These are phyloP conservation scores for Fusarium sp. DNA, from an alignment of 2,329 filamentous ascomycete species.

Conservation along the genomic window DNA sequence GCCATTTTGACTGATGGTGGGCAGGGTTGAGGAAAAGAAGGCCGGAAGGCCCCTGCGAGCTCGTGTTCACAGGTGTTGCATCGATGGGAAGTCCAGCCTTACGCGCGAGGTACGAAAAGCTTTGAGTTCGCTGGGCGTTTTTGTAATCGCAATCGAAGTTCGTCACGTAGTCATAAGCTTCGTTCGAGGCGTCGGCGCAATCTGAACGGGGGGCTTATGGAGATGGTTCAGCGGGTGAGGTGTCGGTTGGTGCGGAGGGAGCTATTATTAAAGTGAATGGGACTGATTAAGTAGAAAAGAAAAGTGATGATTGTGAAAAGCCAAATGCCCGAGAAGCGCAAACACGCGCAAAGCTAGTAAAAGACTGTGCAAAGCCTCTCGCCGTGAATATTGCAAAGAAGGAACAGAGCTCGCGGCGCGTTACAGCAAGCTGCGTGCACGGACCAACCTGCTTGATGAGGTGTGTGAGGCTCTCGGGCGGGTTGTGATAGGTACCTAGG, in stretches of 20 bases:
- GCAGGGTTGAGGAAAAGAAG: constrained; percentile 42
- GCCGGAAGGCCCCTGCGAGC: constrained; percentile 46
- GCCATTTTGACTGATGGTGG: constrained; percentile 35
- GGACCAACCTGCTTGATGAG: constrained; percentile 27
- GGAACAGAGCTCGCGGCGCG: constrained; percentile 44
- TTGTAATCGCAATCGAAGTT: constrained; percentile 17
- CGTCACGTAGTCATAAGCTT: constrained; percentile 28
- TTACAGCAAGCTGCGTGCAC: constrained; percentile 42
- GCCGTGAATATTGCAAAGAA: constrained; percentile 32
- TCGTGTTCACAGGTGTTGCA: constrained; percentile 41
- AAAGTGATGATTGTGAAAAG: constrained; percentile 12
- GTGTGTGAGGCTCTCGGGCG: constrained; percentile 21
- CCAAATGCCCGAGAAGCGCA: constrained; percentile 25
- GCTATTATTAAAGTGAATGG: constrained; percentile 4
- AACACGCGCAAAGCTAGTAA: constrained; percentile 29
- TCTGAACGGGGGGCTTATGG: constrained; percentile 28
- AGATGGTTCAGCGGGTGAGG: constrained; percentile 13
- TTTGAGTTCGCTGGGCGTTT: constrained; percentile 7
- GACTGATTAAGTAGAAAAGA: constrained; percentile 5
- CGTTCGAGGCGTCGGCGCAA: constrained; percentile 32
- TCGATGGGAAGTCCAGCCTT: constrained; percentile 34
- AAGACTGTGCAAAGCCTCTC: constrained; percentile 26
- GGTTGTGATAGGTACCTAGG: not conserved
- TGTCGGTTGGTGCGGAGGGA: not conserved
- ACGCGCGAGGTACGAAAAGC: not conserved